Conservation (phyloP, 257 asterid genomes). For the Ocimum tenuiflorum region DNA sequence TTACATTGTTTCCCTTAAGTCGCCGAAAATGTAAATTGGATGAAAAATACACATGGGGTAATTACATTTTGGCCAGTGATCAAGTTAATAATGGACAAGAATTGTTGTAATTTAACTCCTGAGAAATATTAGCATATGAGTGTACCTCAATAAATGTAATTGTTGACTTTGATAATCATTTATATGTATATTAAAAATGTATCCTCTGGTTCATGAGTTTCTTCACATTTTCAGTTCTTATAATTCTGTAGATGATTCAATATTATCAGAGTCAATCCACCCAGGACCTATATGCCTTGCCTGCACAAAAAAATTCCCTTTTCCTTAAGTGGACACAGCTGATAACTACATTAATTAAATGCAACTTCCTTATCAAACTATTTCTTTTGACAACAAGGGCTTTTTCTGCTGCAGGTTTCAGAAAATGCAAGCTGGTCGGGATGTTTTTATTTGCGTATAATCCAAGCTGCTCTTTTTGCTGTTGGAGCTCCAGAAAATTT, state of each 20-base stretch:
- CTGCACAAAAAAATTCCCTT: background rate
- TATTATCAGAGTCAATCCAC: background rate
- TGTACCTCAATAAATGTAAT: no score
- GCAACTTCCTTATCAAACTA: slow-evolving; percentile 6
- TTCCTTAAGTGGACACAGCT: background rate
- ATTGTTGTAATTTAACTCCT: no score
- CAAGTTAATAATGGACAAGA: no score
- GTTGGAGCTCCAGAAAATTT: slow-evolving; percentile 99
- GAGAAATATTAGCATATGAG: no score
- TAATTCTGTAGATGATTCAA: background rate
- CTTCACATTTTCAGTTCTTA: background rate
- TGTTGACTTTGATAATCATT: background rate
- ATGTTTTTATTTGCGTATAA: slow-evolving; percentile 86
- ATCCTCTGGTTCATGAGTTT: background rate
- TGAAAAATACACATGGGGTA: no score
- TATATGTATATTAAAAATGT: background rate
- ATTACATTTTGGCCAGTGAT: no score
- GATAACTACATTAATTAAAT: background rate
- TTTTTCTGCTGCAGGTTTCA: slow-evolving; percentile 55
- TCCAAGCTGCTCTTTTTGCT: slow-evolving; percentile 91
- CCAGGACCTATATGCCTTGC: background rate
- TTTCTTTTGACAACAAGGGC: slow-evolving; percentile 19
- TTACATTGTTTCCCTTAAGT: no score
- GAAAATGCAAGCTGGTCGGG: slow-evolving; percentile 99
- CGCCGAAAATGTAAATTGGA: no score